Percentiles rank a stretch among this genome's conserved stretches.
phyloP scores from a whole-genome alignment of 805 yeast species.

The Schizosaccharomyces octosporus region DNA sequence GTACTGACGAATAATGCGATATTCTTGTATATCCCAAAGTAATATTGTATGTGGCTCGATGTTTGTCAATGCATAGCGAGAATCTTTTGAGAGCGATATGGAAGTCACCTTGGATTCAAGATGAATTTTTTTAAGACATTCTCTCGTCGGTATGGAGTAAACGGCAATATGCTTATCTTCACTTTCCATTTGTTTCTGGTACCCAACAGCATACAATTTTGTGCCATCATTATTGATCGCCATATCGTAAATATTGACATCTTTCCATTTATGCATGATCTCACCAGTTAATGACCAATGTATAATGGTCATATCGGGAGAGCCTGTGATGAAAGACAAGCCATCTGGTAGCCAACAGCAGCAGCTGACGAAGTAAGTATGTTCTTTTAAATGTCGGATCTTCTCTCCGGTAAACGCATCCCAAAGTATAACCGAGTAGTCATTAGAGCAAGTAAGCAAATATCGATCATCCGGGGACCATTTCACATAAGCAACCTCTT shows the following conservation, averaged over 20 bases:
- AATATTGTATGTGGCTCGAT: constrained; percentile 51
- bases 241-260: constrained; percentile 36
- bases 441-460: constrained; percentile 48
- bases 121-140: constrained; percentile 15
- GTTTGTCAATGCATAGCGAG: constrained; percentile 32
- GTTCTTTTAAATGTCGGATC: neutral
- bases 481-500: constrained; percentile 20
- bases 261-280: constrained; percentile 13
- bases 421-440: constrained; percentile 48
- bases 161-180: constrained; percentile 34
- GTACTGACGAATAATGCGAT: constrained; percentile 34
- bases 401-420: constrained; percentile 22
- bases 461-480: constrained; percentile 55
- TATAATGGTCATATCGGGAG: constrained; percentile 34
- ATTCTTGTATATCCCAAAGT: constrained; percentile 47
- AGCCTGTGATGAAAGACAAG: constrained; percentile 38
- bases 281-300: constrained; percentile 19
- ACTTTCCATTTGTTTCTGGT: neutral
- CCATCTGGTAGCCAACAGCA: constrained; percentile 48
- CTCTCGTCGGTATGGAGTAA: constrained; percentile 14
- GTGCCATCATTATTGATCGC: constrained; percentile 42
- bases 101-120: constrained; percentile 40
- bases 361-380: constrained; percentile 12
- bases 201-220: constrained; percentile 14
- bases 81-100: constrained; percentile 33